A percentile compares a stretch with the other conserved stretches of the same genome.
Evolutionary conservation across 208 protist species (phyloP).

Genomic region (Wallacemonas sp.): DNA sequence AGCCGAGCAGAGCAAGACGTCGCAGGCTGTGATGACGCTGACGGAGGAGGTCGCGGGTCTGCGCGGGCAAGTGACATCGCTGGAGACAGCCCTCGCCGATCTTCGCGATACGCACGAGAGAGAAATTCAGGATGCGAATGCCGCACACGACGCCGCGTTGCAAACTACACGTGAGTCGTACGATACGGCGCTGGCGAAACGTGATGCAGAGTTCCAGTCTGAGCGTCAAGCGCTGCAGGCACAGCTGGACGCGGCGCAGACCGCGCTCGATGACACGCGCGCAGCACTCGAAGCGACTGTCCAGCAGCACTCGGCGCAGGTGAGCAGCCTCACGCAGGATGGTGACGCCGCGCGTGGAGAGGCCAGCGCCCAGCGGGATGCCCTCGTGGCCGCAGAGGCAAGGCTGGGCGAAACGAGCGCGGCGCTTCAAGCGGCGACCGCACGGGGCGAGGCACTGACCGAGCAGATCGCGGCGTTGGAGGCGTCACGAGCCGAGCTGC

Average conservation of each 20-base stretch:
- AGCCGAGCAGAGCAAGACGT: not conserved
- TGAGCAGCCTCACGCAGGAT: not conserved
- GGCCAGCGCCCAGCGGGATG: not conserved
- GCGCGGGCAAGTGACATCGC: too few relatives aligned
- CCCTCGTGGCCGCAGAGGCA: not conserved
- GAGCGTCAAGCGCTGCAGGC: not conserved
- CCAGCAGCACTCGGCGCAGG: not conserved
- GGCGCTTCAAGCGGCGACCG: not conserved
- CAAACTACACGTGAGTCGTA: not conserved
- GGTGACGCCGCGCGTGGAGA: not conserved
- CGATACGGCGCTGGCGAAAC: not conserved
- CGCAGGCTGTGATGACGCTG: too few relatives aligned
- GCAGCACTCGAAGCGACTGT: not conserved
- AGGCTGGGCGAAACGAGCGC: conserved; percentile 8
- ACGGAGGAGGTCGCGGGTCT: too few relatives aligned
- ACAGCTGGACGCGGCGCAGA: not conserved
- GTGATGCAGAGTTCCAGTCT: not conserved
- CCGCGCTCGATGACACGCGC: not conserved
- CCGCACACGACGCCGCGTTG: too few relatives aligned
- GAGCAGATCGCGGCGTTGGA: not conserved
- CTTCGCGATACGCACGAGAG: too few relatives aligned
- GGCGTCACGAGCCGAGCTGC: conserved; percentile 6
- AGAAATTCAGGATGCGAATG: too few relatives aligned
- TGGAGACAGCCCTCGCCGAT: too few relatives aligned
- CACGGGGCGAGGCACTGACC: not conserved